These are phyloP conservation scores for Claviceps citrina DNA, from an alignment of 2,329 filamentous ascomycete genomes.

Conservation along the genomic window DNA sequence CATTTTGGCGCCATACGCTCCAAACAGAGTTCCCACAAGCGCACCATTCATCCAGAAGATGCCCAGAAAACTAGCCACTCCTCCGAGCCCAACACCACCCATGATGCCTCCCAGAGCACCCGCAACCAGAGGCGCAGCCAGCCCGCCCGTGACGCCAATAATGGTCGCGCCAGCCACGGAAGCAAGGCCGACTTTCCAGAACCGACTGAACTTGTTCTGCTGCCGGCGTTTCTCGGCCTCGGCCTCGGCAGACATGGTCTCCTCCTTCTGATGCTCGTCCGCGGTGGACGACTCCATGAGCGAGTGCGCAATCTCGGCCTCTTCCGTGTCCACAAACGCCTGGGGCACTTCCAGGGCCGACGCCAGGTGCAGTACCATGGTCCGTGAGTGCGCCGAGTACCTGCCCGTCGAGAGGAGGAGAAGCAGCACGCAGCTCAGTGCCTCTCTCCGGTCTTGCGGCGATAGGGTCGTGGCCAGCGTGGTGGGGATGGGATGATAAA, in stretches of 20 bases:
- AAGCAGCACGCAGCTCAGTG: conserved; percentile 55
- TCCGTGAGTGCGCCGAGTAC: conserved; percentile 59
- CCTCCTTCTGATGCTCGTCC: conserved; percentile 22
- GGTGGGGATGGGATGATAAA: conserved; percentile 38
- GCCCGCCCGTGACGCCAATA: conserved; percentile 79
- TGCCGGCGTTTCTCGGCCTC: conserved; percentile 61
- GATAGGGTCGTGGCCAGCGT: conserved; percentile 42
- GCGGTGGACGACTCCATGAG: conserved; percentile 49
- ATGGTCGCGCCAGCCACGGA: conserved; percentile 76
- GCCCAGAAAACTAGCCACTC: conserved; percentile 72
- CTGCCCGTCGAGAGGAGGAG: conserved; percentile 56
- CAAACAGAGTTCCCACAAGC: conserved; percentile 74
- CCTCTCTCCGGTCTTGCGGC: conserved; percentile 42
- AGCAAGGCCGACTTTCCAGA: conserved; percentile 84
- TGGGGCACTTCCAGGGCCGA: conserved; percentile 51
- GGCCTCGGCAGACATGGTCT: conserved; percentile 54
- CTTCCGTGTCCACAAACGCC: conserved; percentile 48
- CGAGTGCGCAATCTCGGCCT: conserved; percentile 60
- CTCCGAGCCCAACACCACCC: conserved; percentile 71
- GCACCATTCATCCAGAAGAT: conserved; percentile 76
- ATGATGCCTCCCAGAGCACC: conserved; percentile 74
- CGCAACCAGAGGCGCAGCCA: conserved; percentile 79
- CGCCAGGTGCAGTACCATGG: conserved; percentile 50
- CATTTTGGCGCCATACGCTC: conserved; percentile 71
- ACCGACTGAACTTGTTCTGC: conserved; percentile 52